A percentile compares a stretch with the other conserved stretches of the same genome.
Evolutionary conservation across 2,329 filamentous ascomycete genomes (phyloP).

Genomic region (Amauroascus niger): DNA sequence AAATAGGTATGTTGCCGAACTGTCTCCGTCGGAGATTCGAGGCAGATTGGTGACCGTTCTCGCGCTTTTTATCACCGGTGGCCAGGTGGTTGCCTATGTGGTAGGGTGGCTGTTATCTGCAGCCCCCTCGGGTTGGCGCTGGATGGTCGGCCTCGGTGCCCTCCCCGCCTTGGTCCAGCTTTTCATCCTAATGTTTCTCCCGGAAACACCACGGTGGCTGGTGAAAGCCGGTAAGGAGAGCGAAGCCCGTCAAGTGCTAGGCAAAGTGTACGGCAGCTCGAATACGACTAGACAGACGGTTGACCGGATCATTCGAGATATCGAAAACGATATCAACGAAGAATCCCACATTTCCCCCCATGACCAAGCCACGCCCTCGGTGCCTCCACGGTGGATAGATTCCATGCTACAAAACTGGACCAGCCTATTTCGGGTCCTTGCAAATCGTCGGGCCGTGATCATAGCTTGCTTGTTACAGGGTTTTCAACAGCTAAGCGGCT

Average conservation of each 20-base stretch:
- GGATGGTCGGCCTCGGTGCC: slow-evolving; percentile 82
- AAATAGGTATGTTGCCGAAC: slow-evolving; percentile 67
- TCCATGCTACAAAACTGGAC: slow-evolving; percentile 10
- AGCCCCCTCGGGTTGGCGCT: slow-evolving; percentile 63
- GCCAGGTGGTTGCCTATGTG: slow-evolving; percentile 81
- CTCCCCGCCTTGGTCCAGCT: slow-evolving; percentile 65
- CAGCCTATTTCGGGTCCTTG: slow-evolving; percentile 34
- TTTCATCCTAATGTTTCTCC: slow-evolving; percentile 59
- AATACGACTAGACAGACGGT: slow-evolving; percentile 42
- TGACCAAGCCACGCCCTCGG: slow-evolving; percentile 15
- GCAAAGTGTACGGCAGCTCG: slow-evolving; percentile 50
- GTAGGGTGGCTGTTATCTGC: slow-evolving; percentile 65
- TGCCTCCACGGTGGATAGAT: background rate
- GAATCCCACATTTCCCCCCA: slow-evolving; percentile 45
- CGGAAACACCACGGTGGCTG: slow-evolving; percentile 83
- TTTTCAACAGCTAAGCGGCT: slow-evolving; percentile 79
- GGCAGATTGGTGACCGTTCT: slow-evolving; percentile 75
- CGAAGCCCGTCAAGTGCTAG: slow-evolving; percentile 57
- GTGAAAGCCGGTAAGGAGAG: slow-evolving; percentile 56
- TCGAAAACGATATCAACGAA: slow-evolving; percentile 64
- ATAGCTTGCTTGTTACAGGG: slow-evolving; percentile 83
- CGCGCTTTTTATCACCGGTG: slow-evolving; percentile 72
- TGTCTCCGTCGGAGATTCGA: slow-evolving; percentile 65
- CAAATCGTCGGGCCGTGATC: slow-evolving; percentile 57
- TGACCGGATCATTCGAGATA: slow-evolving; percentile 54